Base-by-base conservation (phyloP, 2,329 filamentous ascomycete species). In the Aspergillus novoparasiticus region DNA sequence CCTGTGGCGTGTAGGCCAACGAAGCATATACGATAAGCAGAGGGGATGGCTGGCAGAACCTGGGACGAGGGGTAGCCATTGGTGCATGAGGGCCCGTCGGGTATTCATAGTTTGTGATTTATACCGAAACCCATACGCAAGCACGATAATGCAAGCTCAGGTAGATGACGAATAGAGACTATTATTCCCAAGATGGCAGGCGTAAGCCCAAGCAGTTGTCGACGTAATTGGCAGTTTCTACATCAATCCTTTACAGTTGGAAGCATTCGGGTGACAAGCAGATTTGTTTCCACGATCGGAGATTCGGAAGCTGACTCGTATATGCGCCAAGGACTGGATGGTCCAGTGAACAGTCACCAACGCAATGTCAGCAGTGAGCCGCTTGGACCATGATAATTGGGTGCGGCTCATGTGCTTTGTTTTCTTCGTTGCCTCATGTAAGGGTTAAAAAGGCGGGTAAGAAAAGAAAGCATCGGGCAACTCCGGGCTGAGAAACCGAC, bases 371-470 rank as follows among this genome's bases (percentile, higher is more conserved):
- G 63, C 67, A 67, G 34, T 57, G 59, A 62, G 57, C 57, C 57
- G 57, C 53, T 55, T 57, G 59, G 57, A 41, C 48, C 39, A 64
- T 56, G 61, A 56, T 63, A 68, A 67, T 68, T 69, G 68, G 68
- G 65, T 69, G 68, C 68, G 68, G 68, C 68, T 69, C 68, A 59
- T 66, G 56, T 46, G 60, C 43, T 46, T 39, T 64, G 61, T 59
- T 63, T 61, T 65, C 61, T 54, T 23, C 43, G 36, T 54, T 62
- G 23, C 26, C 30, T 50, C 48, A 36, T 21, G 32, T 36, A 21
- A 21, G 28, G 43, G 43, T 46, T 41, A n/a, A 41, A 19, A 41
- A n/a, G 39, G 39, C 39, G 39, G 39, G 16, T 41, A 41, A 41
- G 39, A n/a, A 41, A 41, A 41, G 39, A 41, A 16, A 55, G 26